A percentile compares a stretch with the other conserved stretches of the same genome.
These are phyloP conservation scores for Brassica carinata DNA, from an alignment of 345 rosid genomes.

Conservation along the genomic window DNA sequence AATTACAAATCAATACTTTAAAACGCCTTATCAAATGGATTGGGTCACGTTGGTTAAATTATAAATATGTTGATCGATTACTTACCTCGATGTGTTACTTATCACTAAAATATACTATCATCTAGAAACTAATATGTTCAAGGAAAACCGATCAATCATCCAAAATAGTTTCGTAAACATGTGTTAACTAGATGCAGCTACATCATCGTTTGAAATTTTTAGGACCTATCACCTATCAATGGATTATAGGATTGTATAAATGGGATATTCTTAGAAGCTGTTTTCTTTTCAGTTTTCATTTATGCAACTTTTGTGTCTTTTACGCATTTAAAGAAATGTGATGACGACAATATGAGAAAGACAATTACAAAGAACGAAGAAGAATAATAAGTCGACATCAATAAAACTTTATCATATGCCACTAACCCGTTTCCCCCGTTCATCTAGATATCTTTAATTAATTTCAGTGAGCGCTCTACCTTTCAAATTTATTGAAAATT, in stretches of 20 bases:
- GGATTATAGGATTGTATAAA: background rate
- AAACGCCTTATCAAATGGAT: background rate
- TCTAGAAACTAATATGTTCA: background rate
- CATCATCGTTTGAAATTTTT: background rate
- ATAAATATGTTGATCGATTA: background rate
- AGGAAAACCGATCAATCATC: background rate
- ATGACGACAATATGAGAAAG: constrained; percentile 26
- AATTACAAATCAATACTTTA: background rate
- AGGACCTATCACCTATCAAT: constrained; percentile 1
- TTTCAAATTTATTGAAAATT: background rate
- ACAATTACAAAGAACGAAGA: constrained; percentile 39
- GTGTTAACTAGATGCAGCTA: background rate
- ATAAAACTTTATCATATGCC: constrained; percentile 29
- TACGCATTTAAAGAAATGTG: constrained; percentile 26
- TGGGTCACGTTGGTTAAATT: background rate
- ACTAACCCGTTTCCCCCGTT: constrained; percentile 22
- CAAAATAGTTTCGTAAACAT: background rate
- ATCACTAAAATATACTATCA: background rate
- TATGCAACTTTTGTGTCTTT: constrained; percentile 26
- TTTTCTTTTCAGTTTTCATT: constrained; percentile 13
- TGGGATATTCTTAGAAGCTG: background rate
- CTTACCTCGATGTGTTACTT: background rate
- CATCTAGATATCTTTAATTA: background rate
- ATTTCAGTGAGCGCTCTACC: constrained; percentile 17
- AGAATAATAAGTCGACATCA: constrained; percentile 28